Base-by-base conservation (phyloP, 139 green algal species). In the Tetradesmus lagerheimii region DNA sequence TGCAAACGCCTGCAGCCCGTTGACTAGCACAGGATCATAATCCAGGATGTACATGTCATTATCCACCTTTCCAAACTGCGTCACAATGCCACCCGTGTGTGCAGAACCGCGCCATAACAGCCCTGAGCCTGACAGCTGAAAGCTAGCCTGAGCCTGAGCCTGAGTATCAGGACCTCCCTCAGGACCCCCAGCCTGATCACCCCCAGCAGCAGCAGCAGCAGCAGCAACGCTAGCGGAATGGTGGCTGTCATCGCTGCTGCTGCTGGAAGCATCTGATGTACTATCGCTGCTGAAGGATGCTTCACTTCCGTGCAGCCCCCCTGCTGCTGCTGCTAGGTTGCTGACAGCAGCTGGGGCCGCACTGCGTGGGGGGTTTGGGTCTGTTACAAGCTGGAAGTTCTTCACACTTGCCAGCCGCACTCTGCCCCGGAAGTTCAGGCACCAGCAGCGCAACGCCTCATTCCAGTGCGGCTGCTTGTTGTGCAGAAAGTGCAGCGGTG, bases 401-500 rank as follows among this genome's bases (percentile, higher is more conserved):
- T 99, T 99, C 5, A 99, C 97, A 15, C 86, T 96, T 8, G 98
- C 96, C 41, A 98, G 90, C 87, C 97, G 98, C 18, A 99, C 98
- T 9, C 98, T 91, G 8, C 97, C 97, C 47, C 96, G 92, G 94
- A 99, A 99, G 93, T 99, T 99, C 41, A 99, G 94, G 93, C 97
- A 99, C 95, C 97, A 99, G 86, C 97, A 99, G 64, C 93, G 92
- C 89, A 99, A 87, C 23, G 86, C 93, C 29, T 97, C 95, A 91
- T 99, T 99, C 97, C 97, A 99, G 81, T 97, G 94, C 4, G 97
- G 97, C 53, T 93, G 87, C 92, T 98, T 98, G 94, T 99, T 99
- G 71, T 91, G 85, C 74, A 99, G 89, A 79, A 35, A 75, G 25
- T 74, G 71, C 85, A 35, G 25, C 27, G 27, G 37, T 20, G 23